These are phyloP conservation scores for Groenewaldozyma auringiensis DNA, from an alignment of 1,139 yeast genomes.

Conservation along the genomic window DNA sequence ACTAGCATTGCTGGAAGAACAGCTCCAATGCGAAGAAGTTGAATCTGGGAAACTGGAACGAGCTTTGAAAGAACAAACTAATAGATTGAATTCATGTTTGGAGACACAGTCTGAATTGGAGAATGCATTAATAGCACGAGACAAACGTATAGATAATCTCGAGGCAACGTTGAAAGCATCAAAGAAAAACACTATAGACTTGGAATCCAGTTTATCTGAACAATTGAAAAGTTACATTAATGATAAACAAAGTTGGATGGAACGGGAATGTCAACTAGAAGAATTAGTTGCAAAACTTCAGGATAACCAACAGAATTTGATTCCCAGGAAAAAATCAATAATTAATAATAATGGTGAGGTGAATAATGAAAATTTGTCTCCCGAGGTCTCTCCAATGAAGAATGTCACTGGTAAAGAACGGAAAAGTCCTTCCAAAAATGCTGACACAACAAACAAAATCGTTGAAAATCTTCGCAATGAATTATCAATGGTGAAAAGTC, in stretches of 20 bases:
- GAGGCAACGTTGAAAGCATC: conserved; percentile 20
- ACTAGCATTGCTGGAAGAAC: conserved; percentile 20
- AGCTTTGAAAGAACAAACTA: conserved; percentile 18
- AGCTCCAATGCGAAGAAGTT: conserved; percentile 24
- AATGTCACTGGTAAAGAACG: neutral
- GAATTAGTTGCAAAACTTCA: conserved; percentile 2
- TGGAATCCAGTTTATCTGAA: conserved; percentile 21
- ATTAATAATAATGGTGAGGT: no score
- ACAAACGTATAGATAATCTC: conserved; percentile 18
- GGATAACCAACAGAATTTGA: neutral
- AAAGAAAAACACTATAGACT: conserved; percentile 19
- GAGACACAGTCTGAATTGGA: conserved; percentile 24
- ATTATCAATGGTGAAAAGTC: conserved; percentile 23
- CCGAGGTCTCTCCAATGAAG: conserved; percentile 5
- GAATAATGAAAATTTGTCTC: neutral
- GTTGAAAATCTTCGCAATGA: conserved; percentile 20
- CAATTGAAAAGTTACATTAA: conserved; percentile 28
- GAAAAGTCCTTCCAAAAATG: neutral
- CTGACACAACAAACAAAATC: conserved; percentile 7
- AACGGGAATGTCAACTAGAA: conserved; percentile 23
- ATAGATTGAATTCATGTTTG: conserved; percentile 16
- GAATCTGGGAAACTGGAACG: conserved; percentile 21
- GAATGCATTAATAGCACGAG: conserved; percentile 25
- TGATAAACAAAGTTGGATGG: conserved; percentile 29
- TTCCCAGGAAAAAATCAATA: neutral